Evolutionary conservation across 1,139 yeast genomes (phyloP).

Genomic region (Yamadazyma aaseri): DNA sequence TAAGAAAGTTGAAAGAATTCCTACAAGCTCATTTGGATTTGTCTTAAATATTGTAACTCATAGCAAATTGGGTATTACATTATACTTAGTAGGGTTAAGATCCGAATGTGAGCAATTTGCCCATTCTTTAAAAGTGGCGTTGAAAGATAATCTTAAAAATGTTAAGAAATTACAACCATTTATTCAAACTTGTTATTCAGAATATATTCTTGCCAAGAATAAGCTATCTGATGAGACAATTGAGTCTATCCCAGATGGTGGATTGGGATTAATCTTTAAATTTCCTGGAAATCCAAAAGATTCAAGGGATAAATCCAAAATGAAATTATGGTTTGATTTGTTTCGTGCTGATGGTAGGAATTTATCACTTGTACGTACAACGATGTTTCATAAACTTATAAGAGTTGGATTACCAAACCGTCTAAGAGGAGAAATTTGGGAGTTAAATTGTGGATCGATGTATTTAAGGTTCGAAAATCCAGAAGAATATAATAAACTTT

Average conservation of each 20-base stretch:
- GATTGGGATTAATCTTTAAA: conserved; percentile 76
- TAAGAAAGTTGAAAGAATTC: conserved; percentile 82
- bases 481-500: conserved; percentile 55
- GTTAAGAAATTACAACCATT: conserved; percentile 66
- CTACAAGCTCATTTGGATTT: conserved; percentile 74
- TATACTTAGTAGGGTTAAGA: conserved; percentile 77
- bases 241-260: conserved; percentile 70
- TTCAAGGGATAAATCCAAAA: conserved; percentile 76
- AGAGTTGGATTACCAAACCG: conserved; percentile 92
- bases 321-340: conserved; percentile 92
- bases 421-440: conserved; percentile 96
- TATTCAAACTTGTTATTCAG: conserved; percentile 76
- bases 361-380: conserved; percentile 69
- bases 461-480: conserved; percentile 65
- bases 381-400: conserved; percentile 75
- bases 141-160: conserved; percentile 63
- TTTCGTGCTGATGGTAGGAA: conserved; percentile 83
- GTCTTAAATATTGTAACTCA: conserved; percentile 72
- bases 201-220: conserved; percentile 70
- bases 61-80: conserved; percentile 59
- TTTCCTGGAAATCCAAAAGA: conserved; percentile 89
- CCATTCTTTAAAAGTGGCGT: conserved; percentile 56
- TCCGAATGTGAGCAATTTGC: conserved; percentile 83
- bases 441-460: conserved; percentile 83
- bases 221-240: conserved; percentile 44